These are phyloP conservation scores for Calvatia gigantea DNA, from an alignment of 768 basidiomycete genomes.

Conservation along the genomic window DNA sequence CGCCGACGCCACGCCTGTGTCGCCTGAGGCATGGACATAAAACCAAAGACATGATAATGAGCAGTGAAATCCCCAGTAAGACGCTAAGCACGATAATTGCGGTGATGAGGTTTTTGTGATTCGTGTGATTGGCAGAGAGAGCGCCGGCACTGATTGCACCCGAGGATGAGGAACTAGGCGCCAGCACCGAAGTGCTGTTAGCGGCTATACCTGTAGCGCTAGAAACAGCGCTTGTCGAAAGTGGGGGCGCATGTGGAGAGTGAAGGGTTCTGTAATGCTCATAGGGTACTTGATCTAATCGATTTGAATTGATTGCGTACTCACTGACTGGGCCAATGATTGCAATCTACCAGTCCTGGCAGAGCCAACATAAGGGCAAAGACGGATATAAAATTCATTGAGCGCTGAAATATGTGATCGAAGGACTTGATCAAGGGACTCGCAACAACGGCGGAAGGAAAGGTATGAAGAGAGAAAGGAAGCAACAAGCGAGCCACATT, in stretches of 20 bases:
- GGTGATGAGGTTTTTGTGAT: background rate
- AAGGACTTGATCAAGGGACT: too few species aligned
- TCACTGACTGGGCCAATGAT: background rate
- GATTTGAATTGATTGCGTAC: background rate
- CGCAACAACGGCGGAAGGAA: too few species aligned
- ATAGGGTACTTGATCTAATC: background rate
- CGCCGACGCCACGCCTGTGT: background rate
- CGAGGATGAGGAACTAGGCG: background rate
- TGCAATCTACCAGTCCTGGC: background rate
- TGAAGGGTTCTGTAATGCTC: background rate
- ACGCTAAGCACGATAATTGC: background rate
- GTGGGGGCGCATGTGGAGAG: background rate
- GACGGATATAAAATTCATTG: too few species aligned
- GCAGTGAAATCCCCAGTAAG: background rate
- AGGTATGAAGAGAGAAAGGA: too few species aligned
- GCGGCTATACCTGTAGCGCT: background rate
- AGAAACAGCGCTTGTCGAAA: background rate
- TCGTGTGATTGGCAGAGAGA: background rate
- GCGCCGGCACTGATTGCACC: background rate
- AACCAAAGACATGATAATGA: background rate
- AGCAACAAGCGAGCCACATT: too few species aligned
- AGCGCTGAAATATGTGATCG: too few species aligned
- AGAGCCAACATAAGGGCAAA: background rate
- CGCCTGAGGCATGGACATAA: background rate
- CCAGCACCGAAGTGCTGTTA: background rate